A percentile compares a stretch with the other conserved stretches of the same genome.
phyloP scores from a whole-genome alignment of 1,284 basidiomycete species.

The Apiotrichum laibachii region DNA sequence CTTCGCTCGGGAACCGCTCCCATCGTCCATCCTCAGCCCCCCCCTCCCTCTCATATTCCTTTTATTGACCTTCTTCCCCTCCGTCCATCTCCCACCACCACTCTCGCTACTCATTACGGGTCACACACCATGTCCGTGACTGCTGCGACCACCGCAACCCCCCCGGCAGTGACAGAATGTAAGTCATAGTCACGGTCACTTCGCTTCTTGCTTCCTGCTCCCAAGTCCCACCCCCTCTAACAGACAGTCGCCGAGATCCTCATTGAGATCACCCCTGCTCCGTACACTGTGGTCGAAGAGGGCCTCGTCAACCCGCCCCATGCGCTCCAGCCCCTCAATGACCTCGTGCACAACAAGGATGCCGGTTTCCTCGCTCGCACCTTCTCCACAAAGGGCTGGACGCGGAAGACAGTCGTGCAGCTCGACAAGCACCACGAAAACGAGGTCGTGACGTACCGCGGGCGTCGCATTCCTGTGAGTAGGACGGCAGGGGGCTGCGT shows the following conservation, averaged over 20 bases:
- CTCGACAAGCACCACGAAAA: neutral
- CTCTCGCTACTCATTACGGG: too few species aligned
- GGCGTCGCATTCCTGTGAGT: constrained; percentile 2
- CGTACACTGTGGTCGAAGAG: neutral
- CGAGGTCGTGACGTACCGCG: neutral
- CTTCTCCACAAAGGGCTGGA: constrained; percentile 1
- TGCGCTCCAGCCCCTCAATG: constrained; percentile 1
- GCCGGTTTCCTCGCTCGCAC: constrained; percentile 3
- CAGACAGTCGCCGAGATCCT: constrained; percentile 2
- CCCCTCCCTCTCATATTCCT: too few species aligned
- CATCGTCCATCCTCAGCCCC: too few species aligned
- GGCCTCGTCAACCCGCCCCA: neutral
- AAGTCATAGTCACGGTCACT: too few species aligned
- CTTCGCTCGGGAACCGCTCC: too few species aligned
- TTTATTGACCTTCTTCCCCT: too few species aligned
- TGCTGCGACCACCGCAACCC: too few species aligned
- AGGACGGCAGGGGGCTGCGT: neutral
- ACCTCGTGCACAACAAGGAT: neutral
- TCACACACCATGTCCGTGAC: too few species aligned
- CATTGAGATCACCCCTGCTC: neutral
- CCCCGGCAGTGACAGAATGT: too few species aligned
- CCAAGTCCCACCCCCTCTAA: neutral
- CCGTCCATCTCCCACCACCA: too few species aligned
- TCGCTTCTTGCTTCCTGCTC: too few species aligned
- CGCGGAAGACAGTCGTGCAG: neutral